Evolutionary conservation across 225 moss, liverwort and hornwort species (phyloP).

Genomic region (Marchantia paleacea): DNA sequence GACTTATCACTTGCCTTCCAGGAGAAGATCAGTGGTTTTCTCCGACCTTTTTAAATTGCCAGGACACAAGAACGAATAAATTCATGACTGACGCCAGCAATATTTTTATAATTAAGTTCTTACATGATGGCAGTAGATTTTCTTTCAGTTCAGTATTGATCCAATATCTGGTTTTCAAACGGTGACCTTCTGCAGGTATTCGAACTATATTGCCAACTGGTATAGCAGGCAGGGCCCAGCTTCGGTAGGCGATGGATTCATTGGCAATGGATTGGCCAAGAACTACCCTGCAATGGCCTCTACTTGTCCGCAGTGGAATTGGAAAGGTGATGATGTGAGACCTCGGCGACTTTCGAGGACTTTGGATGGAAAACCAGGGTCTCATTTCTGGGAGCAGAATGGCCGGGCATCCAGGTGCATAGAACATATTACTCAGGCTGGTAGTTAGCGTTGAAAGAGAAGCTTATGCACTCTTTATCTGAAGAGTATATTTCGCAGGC

Average conservation of each 20-base stretch:
- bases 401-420: constrained; percentile 23
- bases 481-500: not conserved
- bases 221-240: constrained; percentile 60
- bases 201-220: constrained; percentile 80
- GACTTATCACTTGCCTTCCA: not conserved
- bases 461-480: not conserved
- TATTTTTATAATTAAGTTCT: too few species aligned
- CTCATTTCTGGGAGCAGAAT: constrained; percentile 18
- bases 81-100: too few species aligned
- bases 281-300: constrained; percentile 22
- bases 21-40: not conserved
- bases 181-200: constrained; percentile 55
- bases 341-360: constrained; percentile 17
- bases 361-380: constrained; percentile 17
- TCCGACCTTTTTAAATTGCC: too few species aligned
- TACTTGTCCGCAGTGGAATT: constrained; percentile 23
- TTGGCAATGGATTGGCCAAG: constrained; percentile 22
- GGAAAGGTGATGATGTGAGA: constrained; percentile 27
- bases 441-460: constrained; percentile 6
- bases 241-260: constrained; percentile 26
- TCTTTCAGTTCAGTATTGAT: not conserved
- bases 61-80: too few species aligned
- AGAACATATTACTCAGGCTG: constrained; percentile 18
- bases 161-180: not conserved
- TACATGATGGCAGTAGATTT: not conserved